Evolutionary conservation across 2,329 filamentous ascomycete genomes (phyloP).

Genomic region (Scedosporium aurantiacum): DNA sequence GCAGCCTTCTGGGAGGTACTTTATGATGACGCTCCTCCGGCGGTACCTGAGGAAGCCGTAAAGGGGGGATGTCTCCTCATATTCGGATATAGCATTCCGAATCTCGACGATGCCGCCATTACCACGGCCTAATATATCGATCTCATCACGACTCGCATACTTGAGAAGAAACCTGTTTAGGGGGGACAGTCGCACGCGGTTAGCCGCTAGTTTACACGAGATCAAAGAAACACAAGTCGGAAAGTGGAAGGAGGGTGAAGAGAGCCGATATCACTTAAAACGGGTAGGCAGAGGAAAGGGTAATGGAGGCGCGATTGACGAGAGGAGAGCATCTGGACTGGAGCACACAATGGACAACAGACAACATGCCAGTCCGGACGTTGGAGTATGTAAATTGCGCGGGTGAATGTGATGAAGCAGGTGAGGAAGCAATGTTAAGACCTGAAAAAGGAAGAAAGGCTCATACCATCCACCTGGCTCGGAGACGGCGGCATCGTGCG

Average conservation of each 20-base stretch:
- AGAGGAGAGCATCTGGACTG: neutral
- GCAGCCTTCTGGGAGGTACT: slow-evolving; percentile 82
- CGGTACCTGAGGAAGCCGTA: slow-evolving; percentile 89
- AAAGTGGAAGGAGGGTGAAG: neutral
- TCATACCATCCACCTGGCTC: slow-evolving; percentile 93
- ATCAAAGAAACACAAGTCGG: neutral
- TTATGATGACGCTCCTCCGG: slow-evolving; percentile 80
- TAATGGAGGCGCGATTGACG: neutral
- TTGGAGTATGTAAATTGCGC: neutral
- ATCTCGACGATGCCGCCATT: slow-evolving; percentile 76
- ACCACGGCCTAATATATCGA: slow-evolving; percentile 67
- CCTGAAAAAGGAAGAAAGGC: neutral
- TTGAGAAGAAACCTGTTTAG: slow-evolving; percentile 77
- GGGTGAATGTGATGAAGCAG: neutral
- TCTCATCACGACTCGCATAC: slow-evolving; percentile 79
- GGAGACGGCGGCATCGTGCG: slow-evolving; percentile 65
- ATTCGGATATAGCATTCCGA: slow-evolving; percentile 63
- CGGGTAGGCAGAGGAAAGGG: no score
- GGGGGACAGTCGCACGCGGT: neutral
- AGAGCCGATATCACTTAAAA: no score
- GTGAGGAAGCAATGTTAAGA: neutral
- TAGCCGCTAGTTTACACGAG: neutral
- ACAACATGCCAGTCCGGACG: no score
- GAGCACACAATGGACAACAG: neutral
- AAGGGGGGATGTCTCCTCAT: slow-evolving; percentile 75